Base-by-base conservation (phyloP, 2,329 filamentous ascomycete genomes). In the Davidsoniella neocaledoniae region DNA sequence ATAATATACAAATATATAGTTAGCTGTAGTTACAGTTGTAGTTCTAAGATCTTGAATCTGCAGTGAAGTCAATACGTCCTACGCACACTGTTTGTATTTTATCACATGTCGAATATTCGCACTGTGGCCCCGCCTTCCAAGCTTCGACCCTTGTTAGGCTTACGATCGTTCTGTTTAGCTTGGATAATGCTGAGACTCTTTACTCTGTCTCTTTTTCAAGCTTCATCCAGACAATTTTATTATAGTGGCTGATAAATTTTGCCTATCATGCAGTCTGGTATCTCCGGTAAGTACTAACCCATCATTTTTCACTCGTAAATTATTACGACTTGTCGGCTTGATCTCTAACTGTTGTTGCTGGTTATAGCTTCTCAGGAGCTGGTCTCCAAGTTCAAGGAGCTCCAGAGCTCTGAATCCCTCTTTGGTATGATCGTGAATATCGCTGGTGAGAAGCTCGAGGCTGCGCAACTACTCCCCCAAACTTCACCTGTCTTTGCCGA, bases 391-490 rank as follows among this genome's bases (percentile, higher is more conserved):
- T 88, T 91, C 72, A 79, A 77, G 65, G 68, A 66, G 54, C 72
- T 91, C 60, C 72, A 86, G 55, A 71, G 72, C 45, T 74, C 74
- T 46, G 62, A 71, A 49, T 66, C 69, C 46, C 71, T 79, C 56
- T 83, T 86, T 56, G 84, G 77, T 47, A 75, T 91, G 37, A 67
- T 90, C 48, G 78, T 77, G 48, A 81, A 74, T 54, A 90, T 91
- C 60, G 63, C 73, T 45, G 69, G 73, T 53, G 86, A 91, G 65
- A 62, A 76, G 33, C 77, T 91, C 52, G 67, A 74, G 1, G 83
- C 83, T 2, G 57, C 76, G 45, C 63, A 70, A 17, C 65, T 68
- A 10, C 62, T 75, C 23, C 71, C 84, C 26, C 68, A 72, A 6
- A 66, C 71, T 2, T 67, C 70, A 19, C 63, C 69, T 50, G 70